phyloP scores from a whole-genome alignment of 495 filamentous ascomycete species.

The Tuber magnatum region DNA sequence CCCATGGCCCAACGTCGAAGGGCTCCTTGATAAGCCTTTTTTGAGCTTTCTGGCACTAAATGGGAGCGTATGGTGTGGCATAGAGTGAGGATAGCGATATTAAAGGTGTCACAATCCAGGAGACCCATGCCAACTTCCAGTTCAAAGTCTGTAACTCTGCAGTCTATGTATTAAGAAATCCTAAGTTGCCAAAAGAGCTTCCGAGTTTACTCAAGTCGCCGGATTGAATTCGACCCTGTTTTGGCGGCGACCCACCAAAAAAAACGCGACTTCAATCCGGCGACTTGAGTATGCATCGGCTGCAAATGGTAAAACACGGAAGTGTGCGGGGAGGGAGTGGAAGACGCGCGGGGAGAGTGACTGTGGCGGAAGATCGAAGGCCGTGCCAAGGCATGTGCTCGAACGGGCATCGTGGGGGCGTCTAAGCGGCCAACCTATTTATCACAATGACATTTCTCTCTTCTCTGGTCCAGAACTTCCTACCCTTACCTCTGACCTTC shows the following conservation, averaged over 20 bases:
- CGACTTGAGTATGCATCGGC: no score
- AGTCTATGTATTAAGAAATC: not conserved
- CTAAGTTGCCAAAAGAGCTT: not conserved
- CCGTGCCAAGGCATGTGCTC: not conserved
- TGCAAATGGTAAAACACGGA: not conserved
- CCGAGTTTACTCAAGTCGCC: no score
- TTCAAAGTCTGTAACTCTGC: not conserved
- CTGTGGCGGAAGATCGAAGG: not conserved
- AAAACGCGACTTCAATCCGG: no score
- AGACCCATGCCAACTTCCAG: not conserved
- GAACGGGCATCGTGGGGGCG: not conserved
- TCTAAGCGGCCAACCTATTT: not conserved
- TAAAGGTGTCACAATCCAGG: not conserved
- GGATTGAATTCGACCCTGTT: no score
- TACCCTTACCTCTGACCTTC: slow-evolving; percentile 42
- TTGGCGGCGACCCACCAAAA: no score
- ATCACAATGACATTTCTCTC: not conserved
- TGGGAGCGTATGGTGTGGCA: not conserved
- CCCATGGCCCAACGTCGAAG: not conserved
- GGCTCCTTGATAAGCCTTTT: not conserved
- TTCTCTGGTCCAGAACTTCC: slow-evolving; percentile 5
- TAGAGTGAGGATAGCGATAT: not conserved
- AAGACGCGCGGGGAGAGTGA: not conserved
- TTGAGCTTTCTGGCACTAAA: not conserved
- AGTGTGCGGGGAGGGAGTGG: not conserved